Conservation (phyloP, 768 basidiomycete species). For the Pleurotus cornucopiae region DNA sequence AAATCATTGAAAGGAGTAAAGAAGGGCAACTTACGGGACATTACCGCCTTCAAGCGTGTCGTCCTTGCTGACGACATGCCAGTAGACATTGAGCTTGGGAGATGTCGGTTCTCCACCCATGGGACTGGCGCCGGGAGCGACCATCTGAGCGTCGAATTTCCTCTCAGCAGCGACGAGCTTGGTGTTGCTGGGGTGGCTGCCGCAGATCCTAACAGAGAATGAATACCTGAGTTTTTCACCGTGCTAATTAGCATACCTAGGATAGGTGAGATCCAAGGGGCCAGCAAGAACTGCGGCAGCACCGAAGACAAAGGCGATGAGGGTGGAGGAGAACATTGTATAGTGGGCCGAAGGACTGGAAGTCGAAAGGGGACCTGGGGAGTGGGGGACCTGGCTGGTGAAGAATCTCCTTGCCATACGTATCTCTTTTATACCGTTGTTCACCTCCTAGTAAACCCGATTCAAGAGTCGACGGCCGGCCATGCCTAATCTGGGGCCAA, state of each 20-base stretch:
- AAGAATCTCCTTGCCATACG: background rate
- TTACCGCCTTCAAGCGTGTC: conserved; percentile 32
- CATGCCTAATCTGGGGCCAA: conserved; percentile 1
- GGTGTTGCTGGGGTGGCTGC: conserved; percentile 30
- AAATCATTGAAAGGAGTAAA: background rate
- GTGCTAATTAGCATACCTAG: conserved; percentile 15
- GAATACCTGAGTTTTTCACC: background rate
- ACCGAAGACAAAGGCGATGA: conserved; percentile 23
- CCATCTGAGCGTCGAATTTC: conserved; percentile 36
- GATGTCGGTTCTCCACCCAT: background rate
- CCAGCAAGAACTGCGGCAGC: conserved; percentile 22
- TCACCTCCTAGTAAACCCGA: background rate
- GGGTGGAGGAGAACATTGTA: conserved; percentile 23
- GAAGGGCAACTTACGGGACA: conserved; percentile 29
- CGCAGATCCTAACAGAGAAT: conserved; percentile 29
- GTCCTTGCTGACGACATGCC: conserved; percentile 31
- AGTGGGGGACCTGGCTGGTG: background rate
- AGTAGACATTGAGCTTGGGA: conserved; percentile 19
- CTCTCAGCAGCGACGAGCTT: conserved; percentile 31
- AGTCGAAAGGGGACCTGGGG: conserved; percentile 4
- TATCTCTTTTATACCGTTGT: background rate
- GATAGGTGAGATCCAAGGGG: conserved; percentile 16
- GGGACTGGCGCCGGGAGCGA: conserved; percentile 14
- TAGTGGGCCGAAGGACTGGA: background rate
- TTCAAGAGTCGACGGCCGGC: background rate